Evolutionary conservation across 164 flowering plant genomes (phyloP), one percentile per base, ranked within the genome.

Genomic region (Cinnamomum micranthum): DNA sequence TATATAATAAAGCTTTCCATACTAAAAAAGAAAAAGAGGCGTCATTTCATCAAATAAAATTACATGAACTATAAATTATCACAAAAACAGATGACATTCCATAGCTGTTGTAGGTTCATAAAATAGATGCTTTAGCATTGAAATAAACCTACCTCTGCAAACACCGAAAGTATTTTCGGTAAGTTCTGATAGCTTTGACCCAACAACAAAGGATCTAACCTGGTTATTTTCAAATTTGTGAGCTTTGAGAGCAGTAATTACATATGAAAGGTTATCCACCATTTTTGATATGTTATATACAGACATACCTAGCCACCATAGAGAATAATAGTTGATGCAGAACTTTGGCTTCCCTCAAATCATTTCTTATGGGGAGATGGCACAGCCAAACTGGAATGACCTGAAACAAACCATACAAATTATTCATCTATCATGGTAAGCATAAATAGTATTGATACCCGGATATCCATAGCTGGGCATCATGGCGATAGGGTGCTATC

Each of bases 341-440:
- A 67, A 67, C 70, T 31, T 67, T 67, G 41, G 70, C 70, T 67
- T 67, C 70, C 70, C 15, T 67, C 10, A 67, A 41, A 67, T 67
- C 70, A 67, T 67, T 28, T 67, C 50, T 67, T 67, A 67, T 67
- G 70, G 70, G 70, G 14, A 67, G 70, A 28, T 14, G 27, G 50
- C 50, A 13, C 14, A 67, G 70, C 70, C 70, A 67, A 67, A n/a
- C 50, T 67, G 70, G 70, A 67, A 67, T 19, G 10, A 67, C 70
- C 70, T 67, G 70, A 19, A 64, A 64, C 24, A 67, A 28, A 23
- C 50, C 50, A 28, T 6, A 5, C 63, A 17, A 59, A 59, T 17
- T 59, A n/a, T n/a, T 59, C 6, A 59, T 17, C 63, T n/a, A 17
- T n/a, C 2, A 59, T 17, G 63, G n/a, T 59, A 59, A 59, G n/a